phyloP scores from a whole-genome alignment of 129 eudicot species.

The Arctium lappa region DNA sequence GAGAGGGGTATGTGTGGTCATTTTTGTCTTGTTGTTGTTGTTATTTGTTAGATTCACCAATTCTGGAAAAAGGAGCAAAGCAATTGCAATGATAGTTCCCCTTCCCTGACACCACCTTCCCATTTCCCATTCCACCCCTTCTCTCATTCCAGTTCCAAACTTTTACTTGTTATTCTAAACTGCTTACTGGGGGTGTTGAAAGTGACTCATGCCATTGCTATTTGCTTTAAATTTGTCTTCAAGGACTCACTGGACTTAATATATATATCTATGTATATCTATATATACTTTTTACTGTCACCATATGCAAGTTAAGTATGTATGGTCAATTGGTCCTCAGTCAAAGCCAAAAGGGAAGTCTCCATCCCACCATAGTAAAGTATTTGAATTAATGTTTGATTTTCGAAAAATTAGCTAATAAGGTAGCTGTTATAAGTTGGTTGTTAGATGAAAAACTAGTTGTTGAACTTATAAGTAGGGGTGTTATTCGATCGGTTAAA shows the following conservation, averaged over 20 bases:
- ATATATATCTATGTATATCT: background rate
- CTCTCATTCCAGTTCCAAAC: background rate
- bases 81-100: background rate
- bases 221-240: background rate
- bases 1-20: background rate
- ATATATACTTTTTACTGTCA: background rate
- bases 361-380: background rate
- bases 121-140: background rate
- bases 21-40: conserved; percentile 28
- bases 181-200: background rate
- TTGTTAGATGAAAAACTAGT: no score
- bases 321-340: background rate
- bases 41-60: conserved; percentile 10
- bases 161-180: background rate
- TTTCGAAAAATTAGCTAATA: background rate
- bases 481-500: no score
- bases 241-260: background rate
- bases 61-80: conserved; percentile 15
- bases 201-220: background rate
- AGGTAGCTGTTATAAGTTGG: background rate
- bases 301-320: background rate
- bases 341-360: background rate
- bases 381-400: background rate
- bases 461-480: no score
- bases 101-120: background rate